Base-by-base conservation (phyloP, 1,284 basidiomycete species). In the Microbotryum lychnidis-dioicae region DNA sequence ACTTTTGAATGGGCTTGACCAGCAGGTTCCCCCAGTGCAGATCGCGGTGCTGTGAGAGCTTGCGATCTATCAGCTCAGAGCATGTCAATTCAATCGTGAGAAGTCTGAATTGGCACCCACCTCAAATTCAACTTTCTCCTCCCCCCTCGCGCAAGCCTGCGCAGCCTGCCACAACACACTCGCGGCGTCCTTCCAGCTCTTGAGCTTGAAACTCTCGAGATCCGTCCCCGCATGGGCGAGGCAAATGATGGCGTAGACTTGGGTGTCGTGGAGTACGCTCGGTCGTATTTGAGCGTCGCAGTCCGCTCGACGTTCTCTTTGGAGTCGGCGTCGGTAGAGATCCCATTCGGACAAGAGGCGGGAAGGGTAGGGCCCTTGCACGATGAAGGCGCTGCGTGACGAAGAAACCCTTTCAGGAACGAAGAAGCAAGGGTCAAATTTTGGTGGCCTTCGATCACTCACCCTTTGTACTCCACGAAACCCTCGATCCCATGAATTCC, bases 1-100 rank as follows among this genome's bases (percentile, higher is more conserved):
- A 7, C 16, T 60, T n/a, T 4, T 79, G 51, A 16, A 9, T 16
- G 59, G 81, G 79, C 69, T 83, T 84, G 53, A 98, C 83, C 12
- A 98, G 82, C 54, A 98, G 87, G 75, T 98, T 96, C n/a, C 94
- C 94, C 84, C 91, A 91, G 73, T 98, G 94, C 44, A 98, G 80
- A 75, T 98, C 94, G 21, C 94, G 90, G 76, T 98, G 96, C 89
- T 96, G 73, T 37, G 48, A 27, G 16, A 23, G 16, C 51, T 14
- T 18, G 37, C 21, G 59, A n/a, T n/a, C 1, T 23, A 47, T 57
- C 29, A 59, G 54, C 49, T 48, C 27, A 33, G 8, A n/a, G 21
- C 2, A 20, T 23, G 10, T 2, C 10, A 12, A 20, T 6, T 18
- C 25, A 46, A 25, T 16, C 25, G 31, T 16, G 23, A 29, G 21